Base-by-base conservation (phyloP, 2,329 filamentous ascomycete species). In the Dothiorella sarmentorum region DNA sequence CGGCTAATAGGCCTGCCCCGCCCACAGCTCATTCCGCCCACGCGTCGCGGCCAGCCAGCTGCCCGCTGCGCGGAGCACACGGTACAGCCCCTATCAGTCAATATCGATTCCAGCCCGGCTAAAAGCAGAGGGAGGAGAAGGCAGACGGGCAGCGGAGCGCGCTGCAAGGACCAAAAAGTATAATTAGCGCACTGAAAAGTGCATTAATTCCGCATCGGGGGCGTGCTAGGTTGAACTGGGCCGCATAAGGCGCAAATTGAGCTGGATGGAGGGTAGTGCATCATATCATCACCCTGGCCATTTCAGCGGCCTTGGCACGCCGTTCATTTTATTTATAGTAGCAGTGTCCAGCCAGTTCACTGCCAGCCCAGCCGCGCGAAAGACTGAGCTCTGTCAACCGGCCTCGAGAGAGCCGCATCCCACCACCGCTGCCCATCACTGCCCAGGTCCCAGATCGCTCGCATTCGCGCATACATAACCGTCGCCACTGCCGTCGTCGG, bases 351-450 rank as follows among this genome's bases (percentile, higher is more conserved):
- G n/a, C n/a, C n/a, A n/a, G n/a, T n/a, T n/a, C n/a, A n/a, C n/a
- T n/a, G n/a, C n/a, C 29, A 38, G 49, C 40, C 49, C 49, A 33
- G 55, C 55, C 45, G 37, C 49, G 49, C 49, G 49, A 53, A 53
- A 53, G n/a, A 33, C 49, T 51, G 44, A 42, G 45, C 44, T 51
- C 56, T 40, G 31, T 51, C 38, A 45, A 51, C 37, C 56, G 33
- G 55, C 35, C 35, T 56, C 44, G 35, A 18, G 29, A 59, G 57
- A 59, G 57, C 57, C 57, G 57, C 57, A 59, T 55, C 47, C 45
- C 57, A 55, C 47, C 38, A 55, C 47, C 38, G n/a, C 40, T 20
- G 20, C 31, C 42, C 42, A 45, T 37, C 49, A 27, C 49, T 31
- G 20, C 42, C 55, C 7, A n/a, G 29, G 43, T 20, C 42, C 55